Base-by-base conservation (phyloP, 139 green algal genomes). In the Picochlorum sp. region DNA sequence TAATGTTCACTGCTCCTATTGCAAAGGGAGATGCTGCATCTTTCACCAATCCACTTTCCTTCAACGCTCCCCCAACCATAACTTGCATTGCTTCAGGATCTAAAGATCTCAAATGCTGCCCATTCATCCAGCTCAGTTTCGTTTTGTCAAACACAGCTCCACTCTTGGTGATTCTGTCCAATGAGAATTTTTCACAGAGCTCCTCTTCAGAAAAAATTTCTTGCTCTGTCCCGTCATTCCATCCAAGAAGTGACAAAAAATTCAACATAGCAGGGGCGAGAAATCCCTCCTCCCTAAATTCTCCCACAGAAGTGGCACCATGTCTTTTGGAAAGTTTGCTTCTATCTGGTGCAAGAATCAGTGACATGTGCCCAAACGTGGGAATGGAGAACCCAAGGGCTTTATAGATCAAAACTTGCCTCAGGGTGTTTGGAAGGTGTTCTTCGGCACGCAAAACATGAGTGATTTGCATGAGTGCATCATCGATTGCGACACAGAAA, bases 151-250 rank as follows among this genome's bases (percentile, higher is more conserved):
- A 98, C 2, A 99, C 85, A 22, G 93, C 90, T 3, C 65, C 79
- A 40, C 61, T 84, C 76, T 99, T 98, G 43, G 87, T 98, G 72
- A 98, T 89, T 55, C 93, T 82, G 1, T 94, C 89, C 24, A 98
- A 54, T 4, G 59, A 67, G 59, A 99, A 99, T 22, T 77, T 78
- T 4, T 75, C 33, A 35, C 69, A 64, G 58, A 80, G 56, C 55
- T 67, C 70, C 32, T 64, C 32, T 74, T 39, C 57, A 29, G 68
- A 77, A 76, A 82, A 96, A 55, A 98, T 89, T 69, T 96, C 91
- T 72, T 97, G 77, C 83, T 97, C 93, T 3, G 86, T 95, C 62
- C 93, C 93, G 59, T 99, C 93, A 70, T 99, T 99, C 93, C 93
- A 99, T 56, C 93, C 93, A 47, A 99, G 82, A 41, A 97, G 83